phyloP scores from a whole-genome alignment of 257 asterid genomes.

The Solanum sejunctum region DNA sequence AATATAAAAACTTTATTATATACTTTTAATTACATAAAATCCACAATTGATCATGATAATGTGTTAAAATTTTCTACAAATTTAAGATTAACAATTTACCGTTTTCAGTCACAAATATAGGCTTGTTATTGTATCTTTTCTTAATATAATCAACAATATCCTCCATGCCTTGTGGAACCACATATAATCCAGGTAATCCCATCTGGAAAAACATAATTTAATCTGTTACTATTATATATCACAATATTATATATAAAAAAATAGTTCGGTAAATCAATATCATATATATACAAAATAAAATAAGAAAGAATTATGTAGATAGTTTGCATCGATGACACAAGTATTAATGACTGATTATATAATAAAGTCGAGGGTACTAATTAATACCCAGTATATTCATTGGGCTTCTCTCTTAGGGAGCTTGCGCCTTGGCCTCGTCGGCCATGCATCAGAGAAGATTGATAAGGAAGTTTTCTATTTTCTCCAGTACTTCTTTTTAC shows the following conservation, averaged over 20 bases:
- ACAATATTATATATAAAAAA: not conserved
- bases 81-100: constrained; percentile 20
- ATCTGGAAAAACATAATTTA: constrained; percentile 19
- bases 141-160: constrained; percentile 31
- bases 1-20: not conserved
- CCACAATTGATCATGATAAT: not conserved
- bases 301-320: not conserved
- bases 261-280: not conserved
- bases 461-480: too few relatives aligned
- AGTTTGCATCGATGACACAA: not conserved
- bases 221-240: not conserved
- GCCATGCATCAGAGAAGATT: too few relatives aligned
- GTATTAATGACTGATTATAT: not conserved
- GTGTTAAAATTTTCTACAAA: too few relatives aligned
- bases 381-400: too few relatives aligned
- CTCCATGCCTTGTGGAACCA: constrained; percentile 62
- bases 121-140: constrained; percentile 56
- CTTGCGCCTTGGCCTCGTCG: too few relatives aligned
- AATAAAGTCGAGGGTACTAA: not conserved
- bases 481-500: too few relatives aligned
- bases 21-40: not conserved
- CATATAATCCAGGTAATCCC: constrained; percentile 27
- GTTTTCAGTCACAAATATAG: constrained; percentile 59
- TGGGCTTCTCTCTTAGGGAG: too few relatives aligned
- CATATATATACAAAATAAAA: not conserved